Evolutionary conservation across 306 rosid species (phyloP), one percentile per base, ranked within the genome.

Genomic region (Quercus rubra): DNA sequence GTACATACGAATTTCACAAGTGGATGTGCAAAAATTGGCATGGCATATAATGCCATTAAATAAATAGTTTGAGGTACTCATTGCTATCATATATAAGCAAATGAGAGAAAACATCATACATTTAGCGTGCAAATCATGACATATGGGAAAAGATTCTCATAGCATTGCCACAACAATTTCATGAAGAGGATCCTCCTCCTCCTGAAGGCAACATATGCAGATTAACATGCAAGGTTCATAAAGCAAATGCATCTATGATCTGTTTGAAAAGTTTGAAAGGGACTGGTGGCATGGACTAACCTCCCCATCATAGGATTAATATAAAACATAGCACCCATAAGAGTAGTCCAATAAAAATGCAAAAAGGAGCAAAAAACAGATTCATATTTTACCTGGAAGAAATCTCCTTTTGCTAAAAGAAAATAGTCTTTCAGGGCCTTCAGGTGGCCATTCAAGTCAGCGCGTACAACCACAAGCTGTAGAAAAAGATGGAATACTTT

Each of bases 401-500:
- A 93, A 82, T 91, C 99, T 78, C 99, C 99, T 93, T 96, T 96
- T 70, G 97, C 99, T 80, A 93, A 81, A 83, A 96, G 93, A 85
- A 93, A 96, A 83, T 96, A 96, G 85, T 93, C 99, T 85, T 96
- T 96, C 77, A 96, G 77, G 77, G 98, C 97, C 87, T 86, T 93
- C 83, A 96, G 83, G 87, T 96, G 98, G 71, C 97, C 99, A 87
- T 85, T 93, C 86, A 96, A 90, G 88, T 96, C 94, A 82, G 98
- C 96, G 5, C 96, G 98, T 30, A 91, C 98, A 73, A 96, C 98
- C 62, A 96, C 96, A 89, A 96, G 98, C 99, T 96, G 97, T 79
- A 85, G 18, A 85, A 70, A 87, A 72, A 70, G 57, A 86, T 49
- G 33, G 52, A 84, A 78, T 74, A 66, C 27, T 76, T 38, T 55